Base-by-base conservation (phyloP, 179 eudicot species). In the Corrigiola litoralis region DNA sequence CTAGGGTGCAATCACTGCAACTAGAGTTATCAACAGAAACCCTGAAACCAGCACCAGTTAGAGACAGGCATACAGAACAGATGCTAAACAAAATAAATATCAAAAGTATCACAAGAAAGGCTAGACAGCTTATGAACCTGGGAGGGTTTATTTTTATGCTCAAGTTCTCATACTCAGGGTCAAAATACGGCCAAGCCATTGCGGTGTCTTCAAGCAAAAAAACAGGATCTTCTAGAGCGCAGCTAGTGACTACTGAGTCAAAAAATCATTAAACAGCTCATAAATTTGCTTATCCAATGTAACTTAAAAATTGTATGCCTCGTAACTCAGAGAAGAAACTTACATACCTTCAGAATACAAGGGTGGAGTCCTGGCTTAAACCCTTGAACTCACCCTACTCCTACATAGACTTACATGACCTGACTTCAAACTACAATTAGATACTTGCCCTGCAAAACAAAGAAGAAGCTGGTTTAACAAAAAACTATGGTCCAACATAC, bases 121-220 rank as follows among this genome's bases (percentile, higher is more conserved):
- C 40, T 38, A 29, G 65, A 47, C 1, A 44, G 61, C 10, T 21
- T 38, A 71, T 41, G 67, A 74, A 86, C 92, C 89, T 86, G 60
- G 95, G 95, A 65, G 95, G 95, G 69, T 87, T 87, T 36, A 87
- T 85, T 83, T 80, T 81, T 80, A 83, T 76, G 79, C 86, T 87
- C 64, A 87, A 68, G 53, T 81, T 87, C 69, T 87, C 90, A 42
- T 85, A 87, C 69, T 87, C 95, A 2, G 95, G 95, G 68, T 87
- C 95, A 63, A 87, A 87, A 72, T 87, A 87, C 6, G 94, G 84
- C 83, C 85, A 73, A 42, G 78, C 73, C 82, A 78, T 78, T 34
- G 55, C 7, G 14, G 25, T 27, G 14, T 38, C 52, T 59, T 40
- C 27, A 2, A 28, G 47, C 58, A 9, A 45, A 44, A 34, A 34